Evolutionary conservation across 2,329 filamentous ascomycete species (phyloP).

Genomic region (Immersiporthe knoxdaviesiana): DNA sequence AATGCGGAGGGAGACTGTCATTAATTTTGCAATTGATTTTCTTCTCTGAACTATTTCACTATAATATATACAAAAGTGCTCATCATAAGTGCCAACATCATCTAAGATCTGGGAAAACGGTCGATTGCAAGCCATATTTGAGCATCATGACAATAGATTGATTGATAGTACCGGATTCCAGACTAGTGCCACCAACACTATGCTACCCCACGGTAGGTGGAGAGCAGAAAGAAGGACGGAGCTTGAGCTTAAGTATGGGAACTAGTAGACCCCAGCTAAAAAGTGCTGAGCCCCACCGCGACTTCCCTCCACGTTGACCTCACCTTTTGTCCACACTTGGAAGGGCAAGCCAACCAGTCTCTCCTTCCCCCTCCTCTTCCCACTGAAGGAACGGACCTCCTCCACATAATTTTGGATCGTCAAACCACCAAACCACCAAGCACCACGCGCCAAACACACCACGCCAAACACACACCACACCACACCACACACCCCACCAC

Average conservation of each 20-base stretch:
- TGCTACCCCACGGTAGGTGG: slow-evolving; percentile 11
- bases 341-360: neutral
- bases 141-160: too few species aligned
- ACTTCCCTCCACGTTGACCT: slow-evolving; percentile 25
- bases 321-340: neutral
- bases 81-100: neutral
- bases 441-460: too few species aligned
- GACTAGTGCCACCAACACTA: neutral
- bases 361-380: neutral
- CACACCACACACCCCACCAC: slow-evolving; percentile 6
- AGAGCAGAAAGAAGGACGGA: neutral
- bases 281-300: slow-evolving; percentile 15
- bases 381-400: too few species aligned
- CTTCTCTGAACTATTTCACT: neutral
- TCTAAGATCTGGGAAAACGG: too few species aligned
- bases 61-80: neutral
- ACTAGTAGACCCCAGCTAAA: slow-evolving; percentile 7
- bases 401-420: too few species aligned
- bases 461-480: neutral
- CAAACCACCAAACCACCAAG: too few species aligned
- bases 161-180: too few species aligned
- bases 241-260: slow-evolving; percentile 10
- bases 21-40: neutral
- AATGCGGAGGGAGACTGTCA: neutral
- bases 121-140: too few species aligned